Base-by-base conservation (phyloP, 805 yeast genomes). In the Naumovozyma baii region DNA sequence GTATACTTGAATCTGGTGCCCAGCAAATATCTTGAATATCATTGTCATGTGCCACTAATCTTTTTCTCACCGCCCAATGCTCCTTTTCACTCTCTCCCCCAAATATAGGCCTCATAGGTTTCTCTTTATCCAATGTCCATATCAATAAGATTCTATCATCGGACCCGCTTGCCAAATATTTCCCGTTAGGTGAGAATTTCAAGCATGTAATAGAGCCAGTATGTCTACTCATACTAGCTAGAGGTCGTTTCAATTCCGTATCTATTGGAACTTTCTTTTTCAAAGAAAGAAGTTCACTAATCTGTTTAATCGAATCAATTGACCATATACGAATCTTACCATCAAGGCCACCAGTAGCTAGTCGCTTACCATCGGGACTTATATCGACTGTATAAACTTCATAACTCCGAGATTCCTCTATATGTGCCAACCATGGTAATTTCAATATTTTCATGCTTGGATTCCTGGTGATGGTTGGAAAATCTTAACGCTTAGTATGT, bases 11-110 rank as follows among this genome's bases (percentile, higher is more conserved):
- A 56, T 90, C 97, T 0, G 97, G 96, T 1, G 95, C 83, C 97
- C 98, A 92, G 33, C 96, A 94, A 49, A 92, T 80, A 61, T 92
- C 98, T 59, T 92, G 98, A 37, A 92, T 84, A 65, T 92, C 99
- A 56, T 90, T 92, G 47, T 92, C 97, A 61, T 92, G 99, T 1
- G 96, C 98, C 15, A 86, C 96, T 13, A 87, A 71, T 52, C 97
- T 73, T 52, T 85, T 85, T 15, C 95, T 67, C 1, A 90, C 96
- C 1, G 90, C 79, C 98, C 98, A 90, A 51, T 84, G 94, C 60
- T 90, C 98, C 40, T 76, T 54, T 50, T 87, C 95, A 36, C 75
- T 80, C 39, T 78, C 72, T 25, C 75, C 72, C 12, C 94, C 95
- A 64, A 83, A 81, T 44, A 76, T 78, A 5, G 69, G 68, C 38